These are phyloP conservation scores for Solanum virginianum DNA, from an alignment of 257 asterid species.

Conservation along the genomic window DNA sequence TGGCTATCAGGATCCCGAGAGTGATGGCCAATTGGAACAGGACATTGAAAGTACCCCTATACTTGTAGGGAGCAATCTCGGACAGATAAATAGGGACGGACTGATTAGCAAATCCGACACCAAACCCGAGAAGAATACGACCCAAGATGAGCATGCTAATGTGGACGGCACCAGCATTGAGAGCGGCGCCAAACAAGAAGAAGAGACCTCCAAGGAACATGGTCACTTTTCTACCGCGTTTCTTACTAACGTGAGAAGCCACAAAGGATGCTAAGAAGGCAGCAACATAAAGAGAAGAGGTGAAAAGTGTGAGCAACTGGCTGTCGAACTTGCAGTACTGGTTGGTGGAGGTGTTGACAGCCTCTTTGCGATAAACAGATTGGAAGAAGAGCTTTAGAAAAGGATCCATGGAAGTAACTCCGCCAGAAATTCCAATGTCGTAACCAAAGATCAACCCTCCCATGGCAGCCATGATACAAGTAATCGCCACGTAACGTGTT, in stretches of 20 bases:
- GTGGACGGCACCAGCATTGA: neutral
- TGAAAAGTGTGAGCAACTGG: neutral
- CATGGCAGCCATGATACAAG: neutral
- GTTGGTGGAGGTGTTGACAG: neutral
- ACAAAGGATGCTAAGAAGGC: neutral
- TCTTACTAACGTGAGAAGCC: neutral
- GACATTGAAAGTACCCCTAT: constrained; percentile 4
- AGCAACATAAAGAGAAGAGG: neutral
- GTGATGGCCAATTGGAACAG: constrained; percentile 7
- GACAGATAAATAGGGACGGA: constrained; percentile 5
- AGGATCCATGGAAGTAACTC: neutral
- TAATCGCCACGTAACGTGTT: neutral
- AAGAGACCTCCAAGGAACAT: neutral
- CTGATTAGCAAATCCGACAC: neutral
- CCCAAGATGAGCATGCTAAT: neutral
- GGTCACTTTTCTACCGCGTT: neutral
- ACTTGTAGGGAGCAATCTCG: constrained; percentile 9
- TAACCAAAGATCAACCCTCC: neutral
- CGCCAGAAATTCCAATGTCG: neutral
- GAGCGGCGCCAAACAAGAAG: neutral
- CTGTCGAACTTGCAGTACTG: neutral
- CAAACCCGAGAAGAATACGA: neutral
- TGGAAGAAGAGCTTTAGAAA: neutral
- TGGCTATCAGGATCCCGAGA: constrained; percentile 1
- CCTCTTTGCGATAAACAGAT: neutral